Base-by-base conservation (phyloP, 148 eudicot species). In the Linanthus parryae region DNA sequence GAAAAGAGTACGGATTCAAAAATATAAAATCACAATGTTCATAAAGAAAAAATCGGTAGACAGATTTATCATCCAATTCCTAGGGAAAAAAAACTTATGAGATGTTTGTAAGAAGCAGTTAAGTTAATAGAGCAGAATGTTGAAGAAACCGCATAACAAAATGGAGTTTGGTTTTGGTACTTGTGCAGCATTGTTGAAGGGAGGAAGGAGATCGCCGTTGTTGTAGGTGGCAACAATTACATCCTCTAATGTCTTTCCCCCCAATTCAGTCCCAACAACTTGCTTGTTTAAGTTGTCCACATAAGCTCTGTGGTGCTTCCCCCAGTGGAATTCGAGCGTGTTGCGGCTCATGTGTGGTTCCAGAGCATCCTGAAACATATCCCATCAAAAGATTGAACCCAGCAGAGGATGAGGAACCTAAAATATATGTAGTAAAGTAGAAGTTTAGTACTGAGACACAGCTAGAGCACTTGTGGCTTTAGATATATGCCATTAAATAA, bases 111-210 rank as follows among this genome's bases (percentile, higher is more conserved):
- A 42, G 42, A 23, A 28, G 16, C 28, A 52, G n/a, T n/a, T n/a
- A n/a, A n/a, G n/a, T n/a, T n/a, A n/a, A n/a, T n/a, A n/a, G n/a
- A n/a, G n/a, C 0, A 1, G 2, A 20, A 28, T 3, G 10, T 41
- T 16, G 17, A 23, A 17, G 20, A 41, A 38, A 2, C 42, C 42
- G n/a, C 22, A 41, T 4, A 41, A 41, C 7, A 41, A 18, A n/a
- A 9, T 8, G 20, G 1, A 41, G 23, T 5, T 5, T 6, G 4
- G 45, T 11, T 17, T 31, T 5, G 34, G 20, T 52, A 81, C 95
- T 86, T 86, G 95, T 15, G 90, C 95, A 40, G 95, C 95, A 70
- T 82, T 86, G 58, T 86, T 79, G 48, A 86, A 86, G 21, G 86
- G 41, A 8, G 95, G 95, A 63, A 79, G 86, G 18, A 78, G 37